Percentiles rank a stretch among this genome's conserved stretches.
phyloP scores from a whole-genome alignment of 306 rosid species.

The Castanea mollissima region DNA sequence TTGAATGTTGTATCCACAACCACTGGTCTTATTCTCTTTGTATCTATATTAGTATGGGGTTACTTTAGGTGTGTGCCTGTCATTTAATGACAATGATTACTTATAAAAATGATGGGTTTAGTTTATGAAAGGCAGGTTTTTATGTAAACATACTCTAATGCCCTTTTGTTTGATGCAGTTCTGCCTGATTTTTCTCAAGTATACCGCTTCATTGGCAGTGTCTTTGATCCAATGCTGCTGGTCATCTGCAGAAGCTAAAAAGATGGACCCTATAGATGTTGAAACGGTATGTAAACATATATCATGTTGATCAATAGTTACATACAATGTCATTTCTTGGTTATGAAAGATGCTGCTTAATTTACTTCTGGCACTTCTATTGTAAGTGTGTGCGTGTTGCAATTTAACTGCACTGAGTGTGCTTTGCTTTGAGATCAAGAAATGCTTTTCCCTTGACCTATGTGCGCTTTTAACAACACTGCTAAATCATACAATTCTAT shows the following conservation, averaged over 20 bases:
- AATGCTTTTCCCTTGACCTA: no score
- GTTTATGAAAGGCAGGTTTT: neutral
- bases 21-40: neutral
- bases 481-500: no score
- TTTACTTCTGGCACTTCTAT: no score
- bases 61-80: neutral
- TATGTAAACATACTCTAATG: neutral
- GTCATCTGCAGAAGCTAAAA: conserved; percentile 78
- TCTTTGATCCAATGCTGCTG: conserved; percentile 75
- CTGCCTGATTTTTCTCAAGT: conserved; percentile 90
- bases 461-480: no score
- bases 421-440: no score
- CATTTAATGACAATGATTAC: neutral
- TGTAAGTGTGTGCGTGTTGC: no score
- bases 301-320: neutral
- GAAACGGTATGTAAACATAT: conserved; percentile 60
- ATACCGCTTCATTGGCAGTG: conserved; percentile 88
- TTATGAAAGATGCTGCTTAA: neutral
- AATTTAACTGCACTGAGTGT: no score
- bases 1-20: neutral
- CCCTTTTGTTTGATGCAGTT: conserved; percentile 54
- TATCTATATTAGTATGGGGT: neutral
- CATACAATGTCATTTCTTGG: neutral
- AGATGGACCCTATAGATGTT: conserved; percentile 90
- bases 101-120: neutral